Percentiles rank a stretch among this genome's conserved stretches.
Evolutionary conservation across 2,329 filamentous ascomycete genomes (phyloP).

Genomic region (Teratosphaeria epicoccoides): DNA sequence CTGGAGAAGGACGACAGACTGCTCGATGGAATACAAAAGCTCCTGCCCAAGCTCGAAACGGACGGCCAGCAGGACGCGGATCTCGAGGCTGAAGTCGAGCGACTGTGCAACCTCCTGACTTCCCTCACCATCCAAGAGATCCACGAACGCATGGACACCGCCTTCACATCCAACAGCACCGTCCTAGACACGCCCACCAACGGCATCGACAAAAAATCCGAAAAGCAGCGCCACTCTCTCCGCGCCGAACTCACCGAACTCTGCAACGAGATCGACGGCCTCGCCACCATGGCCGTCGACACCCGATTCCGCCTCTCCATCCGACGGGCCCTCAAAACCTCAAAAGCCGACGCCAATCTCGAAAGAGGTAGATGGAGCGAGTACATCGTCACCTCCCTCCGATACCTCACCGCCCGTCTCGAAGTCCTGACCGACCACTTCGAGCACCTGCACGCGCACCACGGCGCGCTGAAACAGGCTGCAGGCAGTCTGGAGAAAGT

Average conservation of each 20-base stretch:
- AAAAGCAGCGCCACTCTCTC: conserved; percentile 32
- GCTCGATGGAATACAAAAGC: conserved; percentile 53
- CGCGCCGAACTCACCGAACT: conserved; percentile 59
- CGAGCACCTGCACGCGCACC: conserved; percentile 20
- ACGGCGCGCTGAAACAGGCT: conserved; percentile 11
- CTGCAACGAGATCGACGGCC: conserved; percentile 57
- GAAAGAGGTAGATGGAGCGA: conserved; percentile 32
- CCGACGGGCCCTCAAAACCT: conserved; percentile 30
- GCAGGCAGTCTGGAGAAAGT: conserved; percentile 8
- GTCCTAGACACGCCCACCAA: background rate
- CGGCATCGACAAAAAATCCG: conserved; percentile 12
- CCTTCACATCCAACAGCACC: conserved; percentile 32
- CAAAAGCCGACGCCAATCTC: conserved; percentile 25
- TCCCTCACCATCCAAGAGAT: conserved; percentile 32
- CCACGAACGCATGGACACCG: conserved; percentile 37
- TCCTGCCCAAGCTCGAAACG: conserved; percentile 49
- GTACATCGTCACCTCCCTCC: conserved; percentile 33
- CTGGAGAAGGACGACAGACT: conserved; percentile 50
- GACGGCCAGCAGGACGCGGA: conserved; percentile 36
- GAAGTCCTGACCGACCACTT: conserved; percentile 19
- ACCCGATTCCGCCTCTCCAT: conserved; percentile 57
- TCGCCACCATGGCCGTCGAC: conserved; percentile 61
- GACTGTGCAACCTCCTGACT: conserved; percentile 41
- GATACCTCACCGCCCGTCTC: conserved; percentile 30
- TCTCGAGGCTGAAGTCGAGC: conserved; percentile 39